These are phyloP conservation scores for Boletellus deceptivus DNA, from an alignment of 1,284 basidiomycete genomes.

Conservation along the genomic window DNA sequence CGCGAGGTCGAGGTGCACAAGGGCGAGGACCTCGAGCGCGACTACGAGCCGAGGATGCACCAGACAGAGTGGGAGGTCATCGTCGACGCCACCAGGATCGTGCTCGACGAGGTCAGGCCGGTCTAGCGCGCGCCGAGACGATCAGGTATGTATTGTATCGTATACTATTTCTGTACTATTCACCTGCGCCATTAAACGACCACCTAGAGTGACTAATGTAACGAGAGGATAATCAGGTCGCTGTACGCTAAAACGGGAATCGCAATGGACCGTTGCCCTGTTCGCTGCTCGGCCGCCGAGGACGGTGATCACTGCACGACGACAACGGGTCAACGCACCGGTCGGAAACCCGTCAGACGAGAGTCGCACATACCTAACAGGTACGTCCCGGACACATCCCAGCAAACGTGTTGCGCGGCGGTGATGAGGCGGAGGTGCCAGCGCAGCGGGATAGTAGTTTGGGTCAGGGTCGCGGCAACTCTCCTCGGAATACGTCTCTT, in stretches of 20 bases:
- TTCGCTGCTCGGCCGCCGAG: constrained; percentile 14
- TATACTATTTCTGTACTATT: constrained; percentile 20
- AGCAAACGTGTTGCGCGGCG: constrained; percentile 20
- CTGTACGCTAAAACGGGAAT: constrained; percentile 27
- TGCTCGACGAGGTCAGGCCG: constrained; percentile 52
- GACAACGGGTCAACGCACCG: constrained; percentile 3
- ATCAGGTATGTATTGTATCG: constrained; percentile 12
- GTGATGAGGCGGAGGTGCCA: constrained; percentile 33
- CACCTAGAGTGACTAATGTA: constrained; percentile 9
- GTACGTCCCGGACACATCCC: constrained; percentile 11
- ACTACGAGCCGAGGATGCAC: constrained; percentile 81
- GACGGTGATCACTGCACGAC: constrained; percentile 16
- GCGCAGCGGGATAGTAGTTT: constrained; percentile 13
- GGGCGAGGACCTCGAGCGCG: constrained; percentile 69
- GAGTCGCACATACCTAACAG: constrained; percentile 16
- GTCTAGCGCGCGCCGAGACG: neutral
- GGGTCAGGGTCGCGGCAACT: constrained; percentile 6
- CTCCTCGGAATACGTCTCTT: constrained; percentile 20
- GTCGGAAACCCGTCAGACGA: neutral
- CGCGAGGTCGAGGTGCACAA: constrained; percentile 72
- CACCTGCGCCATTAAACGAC: constrained; percentile 21
- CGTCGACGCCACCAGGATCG: constrained; percentile 75
- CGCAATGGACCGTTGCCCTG: constrained; percentile 17
- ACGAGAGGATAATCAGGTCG: neutral
- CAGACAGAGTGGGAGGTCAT: constrained; percentile 87